Base-by-base conservation (phyloP, 2,329 filamentous ascomycete genomes). In the Teratosphaeria zuluensis region DNA sequence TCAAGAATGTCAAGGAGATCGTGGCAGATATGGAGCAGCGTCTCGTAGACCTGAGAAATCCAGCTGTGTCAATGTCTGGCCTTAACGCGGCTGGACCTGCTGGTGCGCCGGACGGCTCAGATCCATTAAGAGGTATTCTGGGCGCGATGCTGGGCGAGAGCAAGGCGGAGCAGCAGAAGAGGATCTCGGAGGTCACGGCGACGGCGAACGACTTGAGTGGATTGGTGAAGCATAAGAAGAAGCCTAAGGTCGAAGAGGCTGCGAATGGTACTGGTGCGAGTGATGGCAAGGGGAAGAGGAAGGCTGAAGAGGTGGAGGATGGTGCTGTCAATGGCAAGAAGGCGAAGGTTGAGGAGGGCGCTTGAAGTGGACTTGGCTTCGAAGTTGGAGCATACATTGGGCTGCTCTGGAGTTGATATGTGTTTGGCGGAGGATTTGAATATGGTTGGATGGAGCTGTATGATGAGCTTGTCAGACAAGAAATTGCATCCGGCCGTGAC, bases 11-110 rank as follows among this genome's bases (percentile, higher is more conserved):
- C 64, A 89, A 88, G 74, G 87, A 91, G 61, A 84, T 94, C 64
- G 81, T 92, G 54, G 80, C 81, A 56, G 89, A 94, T 64, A 89
- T 94, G 83, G 85, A 90, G 75, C 82, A 86, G 70, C 80, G 88
- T 80, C 82, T 92, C 35, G 75, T 81, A 51, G 89, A 94, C 58
- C 80, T 92, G 35, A 82, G 82, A 59, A 81, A 81, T 58, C 83
- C 85, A 3, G 84, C 84, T 0, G 77, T 84, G 55, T 81, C 84
- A 56, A 72, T 86, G 58, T 78, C 80, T 56, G 66, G 62, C 38
- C 62, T 57, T 57, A 64, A 53, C 16, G 52, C 28, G n/a, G 52
- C 52, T 31, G 81, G 78, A 30, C 71, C 77, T 14, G 74, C 76
- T 16, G 79, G 75, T 30, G 79, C 80, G 21, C 66, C 75, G 5